These are phyloP conservation scores for Populus hybrid DNA, from an alignment of 441 rosid genomes.

Conservation along the genomic window DNA sequence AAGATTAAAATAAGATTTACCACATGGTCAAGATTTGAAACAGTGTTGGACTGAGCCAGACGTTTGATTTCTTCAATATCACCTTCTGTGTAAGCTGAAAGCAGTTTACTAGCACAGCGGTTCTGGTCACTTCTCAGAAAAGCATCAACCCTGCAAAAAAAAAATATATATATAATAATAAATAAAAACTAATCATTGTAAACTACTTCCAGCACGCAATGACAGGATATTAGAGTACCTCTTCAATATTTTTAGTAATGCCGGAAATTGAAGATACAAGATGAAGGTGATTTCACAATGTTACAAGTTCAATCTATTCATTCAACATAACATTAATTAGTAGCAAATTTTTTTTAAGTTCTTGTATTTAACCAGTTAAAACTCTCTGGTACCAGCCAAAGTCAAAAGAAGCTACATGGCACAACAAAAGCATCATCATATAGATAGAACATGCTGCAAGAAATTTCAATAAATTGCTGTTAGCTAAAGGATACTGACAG, in stretches of 20 bases:
- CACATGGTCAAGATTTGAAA: constrained; percentile 69
- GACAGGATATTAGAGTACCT: neutral
- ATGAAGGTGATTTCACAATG: constrained; percentile 4
- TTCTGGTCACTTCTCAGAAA: constrained; percentile 84
- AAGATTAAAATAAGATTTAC: constrained; percentile 36
- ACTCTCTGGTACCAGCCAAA: no score
- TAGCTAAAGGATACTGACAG: neutral
- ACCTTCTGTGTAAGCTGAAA: constrained; percentile 82
- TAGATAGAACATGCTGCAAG: neutral
- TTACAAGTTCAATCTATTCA: neutral
- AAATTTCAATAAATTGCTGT: no score
- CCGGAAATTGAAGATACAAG: neutral
- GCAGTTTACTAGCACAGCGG: constrained; percentile 72
- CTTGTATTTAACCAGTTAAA: neutral
- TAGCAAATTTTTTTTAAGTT: neutral
- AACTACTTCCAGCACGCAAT: neutral
- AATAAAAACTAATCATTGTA: neutral
- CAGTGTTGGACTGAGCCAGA: constrained; percentile 68
- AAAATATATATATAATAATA: neutral
- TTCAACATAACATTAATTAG: neutral
- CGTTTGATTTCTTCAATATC: constrained; percentile 87
- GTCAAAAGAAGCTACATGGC: neutral
- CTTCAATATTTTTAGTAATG: neutral
- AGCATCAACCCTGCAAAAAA: constrained; percentile 63
- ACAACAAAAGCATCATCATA: neutral